phyloP scores from a whole-genome alignment of 2,329 filamentous ascomycete species.

The Drechslerella coelobrocha region DNA sequence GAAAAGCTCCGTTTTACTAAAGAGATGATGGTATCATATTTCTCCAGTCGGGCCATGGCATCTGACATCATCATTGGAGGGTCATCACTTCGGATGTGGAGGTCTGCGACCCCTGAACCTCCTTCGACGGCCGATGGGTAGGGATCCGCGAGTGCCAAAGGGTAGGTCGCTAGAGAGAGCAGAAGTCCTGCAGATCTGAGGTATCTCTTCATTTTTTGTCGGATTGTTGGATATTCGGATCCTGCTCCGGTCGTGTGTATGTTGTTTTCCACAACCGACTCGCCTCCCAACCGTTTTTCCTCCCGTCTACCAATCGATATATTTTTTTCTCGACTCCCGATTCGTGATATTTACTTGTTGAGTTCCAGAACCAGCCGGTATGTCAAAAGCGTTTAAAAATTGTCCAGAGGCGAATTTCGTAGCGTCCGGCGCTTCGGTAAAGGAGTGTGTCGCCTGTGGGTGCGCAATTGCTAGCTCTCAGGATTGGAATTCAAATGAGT shows the following conservation, averaged over 20 bases:
- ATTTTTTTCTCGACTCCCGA: conserved; percentile 5
- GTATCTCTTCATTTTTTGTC: conserved; percentile 30
- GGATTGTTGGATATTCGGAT: conserved; percentile 1
- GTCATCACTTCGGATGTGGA: conserved; percentile 7
- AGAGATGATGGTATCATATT: conserved; percentile 21
- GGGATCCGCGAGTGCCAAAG: conserved; percentile 26
- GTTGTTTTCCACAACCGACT: conserved; percentile 12
- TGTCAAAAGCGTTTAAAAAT: conserved; percentile 36
- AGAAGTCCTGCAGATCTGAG: conserved; percentile 31
- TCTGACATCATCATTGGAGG: conserved; percentile 11
- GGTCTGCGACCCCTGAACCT: not conserved
- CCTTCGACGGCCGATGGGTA: conserved; percentile 30
- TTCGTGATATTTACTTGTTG: conserved; percentile 15
- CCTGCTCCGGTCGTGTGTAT: conserved; percentile 2
- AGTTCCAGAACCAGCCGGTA: conserved; percentile 42
- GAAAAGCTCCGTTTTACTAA: conserved; percentile 22
- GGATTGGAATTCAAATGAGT: conserved; percentile 32
- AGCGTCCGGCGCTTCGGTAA: conserved; percentile 48
- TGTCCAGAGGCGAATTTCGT: conserved; percentile 31
- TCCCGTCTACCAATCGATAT: not conserved
- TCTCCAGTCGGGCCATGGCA: conserved; percentile 28
- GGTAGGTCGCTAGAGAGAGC: conserved; percentile 15
- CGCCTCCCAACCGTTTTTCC: not conserved
- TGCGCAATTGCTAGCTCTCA: conserved; percentile 4
- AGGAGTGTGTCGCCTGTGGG: conserved; percentile 34